Evolutionary conservation across 495 filamentous ascomycete species (phyloP).

Genomic region (Talaromyces thailandensis): DNA sequence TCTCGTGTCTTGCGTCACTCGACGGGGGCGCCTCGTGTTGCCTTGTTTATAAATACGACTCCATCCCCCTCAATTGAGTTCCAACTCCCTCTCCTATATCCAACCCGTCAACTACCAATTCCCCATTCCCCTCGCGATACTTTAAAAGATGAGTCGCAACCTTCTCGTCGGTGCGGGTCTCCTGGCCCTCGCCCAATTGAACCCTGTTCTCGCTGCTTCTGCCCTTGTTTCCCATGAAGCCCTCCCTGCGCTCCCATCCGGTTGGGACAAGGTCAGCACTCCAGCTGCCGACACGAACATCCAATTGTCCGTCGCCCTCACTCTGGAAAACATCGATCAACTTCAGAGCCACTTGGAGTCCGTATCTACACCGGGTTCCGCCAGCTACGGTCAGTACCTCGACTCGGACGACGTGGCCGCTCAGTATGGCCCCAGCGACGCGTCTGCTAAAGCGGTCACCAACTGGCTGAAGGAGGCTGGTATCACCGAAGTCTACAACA

Average conservation of each 20-base stretch:
- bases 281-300: constrained; percentile 22
- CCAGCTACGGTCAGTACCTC: constrained; percentile 48
- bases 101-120: not conserved
- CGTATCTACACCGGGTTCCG: constrained; percentile 46
- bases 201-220: constrained; percentile 35
- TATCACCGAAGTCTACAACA: constrained; percentile 32
- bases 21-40: not conserved
- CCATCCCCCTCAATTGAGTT: too few species aligned
- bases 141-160: constrained; percentile 2
- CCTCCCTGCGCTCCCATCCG: constrained; percentile 31
- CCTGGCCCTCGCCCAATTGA: constrained; percentile 11
- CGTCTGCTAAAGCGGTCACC: constrained; percentile 19
- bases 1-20: not conserved
- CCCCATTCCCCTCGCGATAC: not conserved
- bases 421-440: constrained; percentile 39
- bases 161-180: constrained; percentile 5
- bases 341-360: constrained; percentile 44
- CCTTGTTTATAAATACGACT: not conserved
- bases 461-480: constrained; percentile 43
- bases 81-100: not conserved
- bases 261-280: constrained; percentile 27
- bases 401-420: constrained; percentile 42
- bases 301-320: constrained; percentile 30
- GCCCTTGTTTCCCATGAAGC: constrained; percentile 24
- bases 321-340: constrained; percentile 41